These are phyloP conservation scores for Teratosphaeria zuluensis DNA, from an alignment of 2,329 filamentous ascomycete genomes.

Conservation along the genomic window DNA sequence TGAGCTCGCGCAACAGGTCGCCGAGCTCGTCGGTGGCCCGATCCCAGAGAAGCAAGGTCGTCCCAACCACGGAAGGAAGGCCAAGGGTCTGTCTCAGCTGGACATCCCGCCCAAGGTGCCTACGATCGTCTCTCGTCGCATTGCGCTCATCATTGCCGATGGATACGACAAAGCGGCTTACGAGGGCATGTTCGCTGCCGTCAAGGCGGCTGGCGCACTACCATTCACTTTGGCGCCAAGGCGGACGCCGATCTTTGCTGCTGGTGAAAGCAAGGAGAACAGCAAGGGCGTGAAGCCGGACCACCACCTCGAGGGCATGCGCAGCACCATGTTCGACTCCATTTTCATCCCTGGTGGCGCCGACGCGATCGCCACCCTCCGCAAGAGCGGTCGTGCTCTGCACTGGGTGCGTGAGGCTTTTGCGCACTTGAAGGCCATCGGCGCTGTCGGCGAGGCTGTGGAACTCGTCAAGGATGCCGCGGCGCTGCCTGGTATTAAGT, in stretches of 20 bases:
- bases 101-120: slow-evolving; percentile 55
- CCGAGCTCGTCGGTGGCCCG: slow-evolving; percentile 58
- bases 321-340: slow-evolving; percentile 73
- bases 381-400: slow-evolving; percentile 59
- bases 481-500: slow-evolving; percentile 38
- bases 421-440: slow-evolving; percentile 71
- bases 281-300: slow-evolving; percentile 54
- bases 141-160: slow-evolving; percentile 69
- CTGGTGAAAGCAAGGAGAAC: slow-evolving; percentile 44
- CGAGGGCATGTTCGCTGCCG: slow-evolving; percentile 52
- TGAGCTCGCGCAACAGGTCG: slow-evolving; percentile 57
- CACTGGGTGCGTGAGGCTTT: slow-evolving; percentile 76
- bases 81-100: slow-evolving; percentile 59
- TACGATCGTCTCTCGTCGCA: slow-evolving; percentile 59
- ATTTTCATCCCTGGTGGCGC: slow-evolving; percentile 66
- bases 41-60: slow-evolving; percentile 44
- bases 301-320: slow-evolving; percentile 70
- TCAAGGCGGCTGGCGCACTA: slow-evolving; percentile 54
- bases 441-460: slow-evolving; percentile 63
- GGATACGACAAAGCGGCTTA: slow-evolving; percentile 63
- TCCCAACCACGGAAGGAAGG: slow-evolving; percentile 56
- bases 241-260: slow-evolving; percentile 55
- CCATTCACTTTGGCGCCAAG: slow-evolving; percentile 64
- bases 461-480: slow-evolving; percentile 47
- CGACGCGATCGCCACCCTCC: slow-evolving; percentile 51